These are phyloP conservation scores for Brassica hybrid DNA, from an alignment of 441 rosid genomes.

Conservation along the genomic window DNA sequence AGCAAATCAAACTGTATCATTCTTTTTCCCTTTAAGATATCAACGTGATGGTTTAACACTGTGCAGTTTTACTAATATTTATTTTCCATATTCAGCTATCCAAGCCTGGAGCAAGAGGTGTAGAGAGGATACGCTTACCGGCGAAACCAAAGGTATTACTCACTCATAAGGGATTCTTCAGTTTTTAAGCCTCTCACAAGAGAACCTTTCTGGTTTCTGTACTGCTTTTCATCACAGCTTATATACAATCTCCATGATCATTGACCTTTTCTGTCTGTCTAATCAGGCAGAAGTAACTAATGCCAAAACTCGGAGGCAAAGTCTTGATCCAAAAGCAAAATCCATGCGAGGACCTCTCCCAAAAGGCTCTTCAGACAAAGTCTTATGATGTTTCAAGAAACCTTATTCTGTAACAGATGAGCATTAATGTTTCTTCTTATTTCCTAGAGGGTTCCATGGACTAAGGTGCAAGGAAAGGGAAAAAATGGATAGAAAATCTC, in stretches of 20 bases:
- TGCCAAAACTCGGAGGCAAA: conserved; percentile 49
- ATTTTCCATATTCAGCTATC: conserved; percentile 48
- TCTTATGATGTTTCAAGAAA: conserved; percentile 31
- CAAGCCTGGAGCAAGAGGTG: conserved; percentile 49
- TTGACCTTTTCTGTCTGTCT: background rate
- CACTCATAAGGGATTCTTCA: background rate
- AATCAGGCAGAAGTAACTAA: conserved; percentile 48
- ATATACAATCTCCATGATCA: background rate
- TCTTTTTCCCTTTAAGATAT: background rate
- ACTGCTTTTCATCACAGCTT: conserved; percentile 1
- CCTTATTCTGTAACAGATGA: conserved; percentile 20
- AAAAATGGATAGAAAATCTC: background rate
- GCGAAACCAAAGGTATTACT: conserved; percentile 58
- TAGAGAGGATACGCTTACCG: conserved; percentile 43
- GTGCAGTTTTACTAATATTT: background rate
- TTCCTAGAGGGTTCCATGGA: background rate
- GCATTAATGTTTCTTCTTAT: background rate
- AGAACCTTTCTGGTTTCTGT: background rate
- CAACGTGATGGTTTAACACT: background rate
- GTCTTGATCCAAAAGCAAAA: conserved; percentile 53
- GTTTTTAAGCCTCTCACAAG: background rate
- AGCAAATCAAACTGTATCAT: conserved; percentile 5
- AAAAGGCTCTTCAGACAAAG: conserved; percentile 55
- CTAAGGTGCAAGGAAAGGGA: background rate
- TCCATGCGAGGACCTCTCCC: conserved; percentile 50